Evolutionary conservation across 164 flowering plant genomes (phyloP).

Genomic region (Berberis vulgaris): DNA sequence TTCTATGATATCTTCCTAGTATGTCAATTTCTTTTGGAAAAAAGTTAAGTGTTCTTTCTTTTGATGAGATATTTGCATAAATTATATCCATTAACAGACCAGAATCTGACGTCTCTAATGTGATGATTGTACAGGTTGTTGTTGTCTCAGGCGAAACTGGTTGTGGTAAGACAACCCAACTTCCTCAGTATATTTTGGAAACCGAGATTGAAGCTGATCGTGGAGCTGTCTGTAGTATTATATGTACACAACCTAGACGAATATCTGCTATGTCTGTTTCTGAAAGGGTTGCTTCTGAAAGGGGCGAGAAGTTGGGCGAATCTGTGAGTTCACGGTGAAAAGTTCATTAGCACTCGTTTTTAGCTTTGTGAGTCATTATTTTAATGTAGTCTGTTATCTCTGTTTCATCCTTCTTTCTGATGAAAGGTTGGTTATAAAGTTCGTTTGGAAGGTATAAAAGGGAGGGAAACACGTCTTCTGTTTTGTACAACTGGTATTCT

Average conservation of each 20-base stretch:
- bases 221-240: slow-evolving; percentile 77
- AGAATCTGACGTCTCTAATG: background rate
- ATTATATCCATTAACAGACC: too few relatives aligned
- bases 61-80: too few relatives aligned
- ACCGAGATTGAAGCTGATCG: slow-evolving; percentile 63
- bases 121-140: slow-evolving; percentile 52
- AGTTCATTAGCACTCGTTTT: background rate
- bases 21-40: too few relatives aligned
- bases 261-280: slow-evolving; percentile 97
- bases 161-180: slow-evolving; percentile 97
- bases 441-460: slow-evolving; percentile 85
- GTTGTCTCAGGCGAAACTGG: slow-evolving; percentile 98
- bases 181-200: slow-evolving; percentile 94
- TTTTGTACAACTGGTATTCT: slow-evolving; percentile 96
- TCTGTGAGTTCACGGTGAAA: slow-evolving; percentile 46
- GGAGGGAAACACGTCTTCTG: slow-evolving; percentile 89
- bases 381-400: background rate
- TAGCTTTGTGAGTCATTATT: background rate
- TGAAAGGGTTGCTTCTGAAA: slow-evolving; percentile 92
- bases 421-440: slow-evolving; percentile 93
- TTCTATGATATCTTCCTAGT: too few relatives aligned
- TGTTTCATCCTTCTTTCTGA: slow-evolving; percentile 6
- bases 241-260: slow-evolving; percentile 97
- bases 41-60: too few relatives aligned
- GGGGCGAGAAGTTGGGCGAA: slow-evolving; percentile 91